Conservation (phyloP, 2,329 filamentous ascomycete genomes). For the Cytospora piceicola region DNA sequence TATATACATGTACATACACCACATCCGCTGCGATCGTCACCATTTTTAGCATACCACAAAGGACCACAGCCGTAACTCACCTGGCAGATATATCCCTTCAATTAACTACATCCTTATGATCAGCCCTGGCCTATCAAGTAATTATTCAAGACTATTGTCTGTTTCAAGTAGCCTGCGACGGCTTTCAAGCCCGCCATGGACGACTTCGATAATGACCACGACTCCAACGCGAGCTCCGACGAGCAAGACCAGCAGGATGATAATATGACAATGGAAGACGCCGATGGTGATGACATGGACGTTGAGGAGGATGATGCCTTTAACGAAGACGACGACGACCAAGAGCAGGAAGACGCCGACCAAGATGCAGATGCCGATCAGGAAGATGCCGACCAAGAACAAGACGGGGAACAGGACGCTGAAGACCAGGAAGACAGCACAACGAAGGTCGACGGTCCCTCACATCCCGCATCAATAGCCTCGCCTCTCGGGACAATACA, state of each 20-base stretch:
- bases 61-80: not conserved
- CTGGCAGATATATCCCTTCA: not conserved
- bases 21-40: not conserved
- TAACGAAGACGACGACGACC: conserved; percentile 44
- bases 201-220: conserved; percentile 39
- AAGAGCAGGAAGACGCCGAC: conserved; percentile 41
- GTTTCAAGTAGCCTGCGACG: not conserved
- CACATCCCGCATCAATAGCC: conserved; percentile 36
- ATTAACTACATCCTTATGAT: not conserved
- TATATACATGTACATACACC: not conserved
- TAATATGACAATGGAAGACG: conserved; percentile 38
- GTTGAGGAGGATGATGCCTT: conserved; percentile 42
- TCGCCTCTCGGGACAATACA: conserved; percentile 41
- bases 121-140: not conserved
- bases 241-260: conserved; percentile 42
- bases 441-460: conserved; percentile 25
- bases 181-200: conserved; percentile 41
- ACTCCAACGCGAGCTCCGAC: conserved; percentile 49
- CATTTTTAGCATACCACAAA: not conserved
- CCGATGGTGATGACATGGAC: conserved; percentile 46
- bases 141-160: not conserved
- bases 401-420: conserved; percentile 30
- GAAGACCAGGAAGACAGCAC: conserved; percentile 27
- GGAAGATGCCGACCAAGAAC: conserved; percentile 39
- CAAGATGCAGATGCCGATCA: conserved; percentile 41